Evolutionary conservation across 441 rosid species (phyloP), one percentile per base, ranked within the genome.

Genomic region (California macrophylla): DNA sequence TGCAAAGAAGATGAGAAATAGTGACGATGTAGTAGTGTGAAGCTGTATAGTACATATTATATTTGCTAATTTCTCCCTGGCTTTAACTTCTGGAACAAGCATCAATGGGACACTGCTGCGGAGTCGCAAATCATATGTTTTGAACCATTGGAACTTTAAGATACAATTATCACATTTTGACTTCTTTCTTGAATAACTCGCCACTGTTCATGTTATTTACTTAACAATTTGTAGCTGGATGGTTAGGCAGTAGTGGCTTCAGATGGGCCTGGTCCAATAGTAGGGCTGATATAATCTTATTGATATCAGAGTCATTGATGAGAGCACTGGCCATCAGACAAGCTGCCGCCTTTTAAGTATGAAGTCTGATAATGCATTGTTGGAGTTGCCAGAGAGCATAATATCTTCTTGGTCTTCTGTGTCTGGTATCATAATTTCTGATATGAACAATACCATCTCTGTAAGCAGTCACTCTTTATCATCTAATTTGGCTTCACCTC

Each of bases 161-260:
- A 50, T 50, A 1, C 21, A 18, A 50, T 50, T 50, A 0, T 4
- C 8, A 3, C 6, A 47, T 47, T 50, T 50, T 15, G 9, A 50
- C 6, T 50, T 50, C 21, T 50, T 52, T 47, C 56, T 47, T 28
- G 56, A 45, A 15, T 66, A 40, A 56, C 1, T 21, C 29, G 66
- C n/a, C 30, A 10, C 15, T 28, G 16, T 42, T 72, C 24, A 21
- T 72, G 2, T 36, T 10, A 16, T 21, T 40, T 18, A 42, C 9
- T 0, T 36, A 1, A 12, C 38, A 28, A 12, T 47, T 66, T 28
- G 4, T 67, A 80, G 76, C 81, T 90, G 98, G 99, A 94, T 82
- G 99, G 97, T 42, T 94, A 90, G 70, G 97, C 98, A 3, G 98
- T 90, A 61, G 72, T 91, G 78, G 89, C 96, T 67, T 85, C 96